phyloP scores from a whole-genome alignment of 2,329 filamentous ascomycete species.

The Bipolaris cookei region DNA sequence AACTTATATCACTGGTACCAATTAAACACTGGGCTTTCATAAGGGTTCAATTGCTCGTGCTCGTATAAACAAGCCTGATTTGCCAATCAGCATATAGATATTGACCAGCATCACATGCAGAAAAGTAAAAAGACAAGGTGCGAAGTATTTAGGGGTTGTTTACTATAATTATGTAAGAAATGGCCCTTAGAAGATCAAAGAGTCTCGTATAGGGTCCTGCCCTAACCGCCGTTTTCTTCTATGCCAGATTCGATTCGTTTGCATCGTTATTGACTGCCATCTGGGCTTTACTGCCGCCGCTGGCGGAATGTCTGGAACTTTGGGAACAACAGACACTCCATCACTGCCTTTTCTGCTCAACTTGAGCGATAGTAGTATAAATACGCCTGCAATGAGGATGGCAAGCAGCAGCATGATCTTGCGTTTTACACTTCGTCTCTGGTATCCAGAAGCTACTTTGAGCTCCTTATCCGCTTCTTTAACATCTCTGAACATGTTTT shows the following conservation, averaged over 20 bases:
- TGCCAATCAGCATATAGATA: too few species aligned
- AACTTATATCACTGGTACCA: too few species aligned
- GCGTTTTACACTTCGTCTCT: constrained; percentile 84
- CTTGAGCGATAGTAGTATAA: constrained; percentile 85
- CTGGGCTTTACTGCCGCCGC: constrained; percentile 21
- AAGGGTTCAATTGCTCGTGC: too few species aligned
- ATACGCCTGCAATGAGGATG: constrained; percentile 81
- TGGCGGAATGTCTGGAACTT: constrained; percentile 30
- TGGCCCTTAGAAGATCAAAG: neutral
- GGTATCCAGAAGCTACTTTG: constrained; percentile 84
- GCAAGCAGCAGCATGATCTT: constrained; percentile 91
- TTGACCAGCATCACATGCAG: neutral
- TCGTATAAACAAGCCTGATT: too few species aligned
- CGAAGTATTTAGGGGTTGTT: constrained; percentile 21
- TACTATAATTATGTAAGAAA: neutral
- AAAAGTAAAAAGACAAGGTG: neutral
- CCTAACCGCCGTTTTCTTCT: constrained; percentile 46
- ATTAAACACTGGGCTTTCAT: too few species aligned
- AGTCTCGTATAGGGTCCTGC: constrained; percentile 26
- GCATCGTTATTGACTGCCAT: constrained; percentile 23
- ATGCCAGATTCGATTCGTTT: constrained; percentile 42
- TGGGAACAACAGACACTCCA: constrained; percentile 22
- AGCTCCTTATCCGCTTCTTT: constrained; percentile 93
- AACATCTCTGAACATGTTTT: constrained; percentile 91
- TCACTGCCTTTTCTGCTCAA: constrained; percentile 60